Evolutionary conservation across 2,329 filamentous ascomycete genomes (phyloP), one percentile per base, ranked within the genome.

Genomic region (Cordyceps cicadae): DNA sequence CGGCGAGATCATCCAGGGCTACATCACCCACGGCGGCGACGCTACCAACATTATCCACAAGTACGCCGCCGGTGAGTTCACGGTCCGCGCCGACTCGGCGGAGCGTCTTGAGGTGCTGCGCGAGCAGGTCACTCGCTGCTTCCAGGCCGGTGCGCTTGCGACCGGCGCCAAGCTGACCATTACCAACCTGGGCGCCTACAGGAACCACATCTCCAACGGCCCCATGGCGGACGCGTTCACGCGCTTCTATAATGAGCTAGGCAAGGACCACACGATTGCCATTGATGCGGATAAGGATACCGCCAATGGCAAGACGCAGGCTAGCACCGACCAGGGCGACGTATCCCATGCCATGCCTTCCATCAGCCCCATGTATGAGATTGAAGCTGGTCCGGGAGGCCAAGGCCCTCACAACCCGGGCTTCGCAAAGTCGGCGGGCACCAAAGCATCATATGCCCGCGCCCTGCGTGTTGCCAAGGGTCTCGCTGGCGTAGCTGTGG

Each of bases 291-390:
- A 77, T 3, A 54, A 76, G 7, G 78, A 80, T 60, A 70, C 75
- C 57, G 68, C 75, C 11, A 66, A 69, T 4, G 77, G 77, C 0
- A 67, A 70, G 26, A 79, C 76, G n/a, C 76, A 74, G 66, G 82
- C 82, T 5, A 83, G 80, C 64, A 84, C 81, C 0, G 83, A 86
- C 66, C 81, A 85, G 70, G 84, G 83, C 0, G 77, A 86, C 63
- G 70, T 86, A 59, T 83, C 79, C 64, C 79, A 85, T 65, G 79
- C 75, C 1, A 76, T 85, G 73, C 84, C 83, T 45, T 81, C 79
- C 58, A 67, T 86, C 43, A 80, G 75, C 60, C 72, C 76, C 1
- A 77, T 77, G 7, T 85, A 84, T 66, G 73, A 74, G 29, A 82
- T 85, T 61, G 46, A 49, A n/a, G 29, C 59, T 11, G 59, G 59